Base-by-base conservation (phyloP, 495 filamentous ascomycete species). In the Apiosordaria backusii region DNA sequence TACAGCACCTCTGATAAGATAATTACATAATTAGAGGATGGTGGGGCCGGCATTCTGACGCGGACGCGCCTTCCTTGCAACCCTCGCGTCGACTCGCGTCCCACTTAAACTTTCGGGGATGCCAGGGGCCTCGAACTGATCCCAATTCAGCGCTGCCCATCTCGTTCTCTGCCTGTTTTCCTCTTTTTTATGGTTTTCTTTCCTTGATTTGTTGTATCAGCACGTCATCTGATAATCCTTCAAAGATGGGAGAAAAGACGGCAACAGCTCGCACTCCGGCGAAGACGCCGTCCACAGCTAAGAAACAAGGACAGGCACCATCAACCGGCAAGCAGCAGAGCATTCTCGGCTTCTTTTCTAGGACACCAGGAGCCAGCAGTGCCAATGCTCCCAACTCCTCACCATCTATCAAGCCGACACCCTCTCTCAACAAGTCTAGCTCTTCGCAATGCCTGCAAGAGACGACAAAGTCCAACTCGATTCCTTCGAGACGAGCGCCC, bases 311-410 rank as follows among this genome's bases (percentile, higher is more conserved):
- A 60, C 67, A 71, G 54, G 73, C 73, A 10, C 65, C 72, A 18
- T 79, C 81, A 26, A 76, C 75, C 24, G 71, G 85, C 79, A 92
- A 89, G 72, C 89, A 86, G 72, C 89, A 94, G 78, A 91, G 88
- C 68, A 95, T 97, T 60, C 81, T 93, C 3, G 90, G 91, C 45
- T 97, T 97, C 82, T 96, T 97, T 70, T 83, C 89, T 64, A 94
- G 90, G 71, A 85, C 85, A 13, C 78, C 84, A 0, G 81, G 82
- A 9, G 78, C 81, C 22, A 58, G 58, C 50, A 66, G 23, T 50
- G 24, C 70, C 25, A 78, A 57, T 61, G 65, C 82, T 16, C 67
- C 75, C 18, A 71, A 71, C 26, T 71, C 77, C 3, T 74, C 77
- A 4, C 70, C 62, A 7, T 66, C 63, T 13, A 27, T 71, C 9